Evolutionary conservation across 305 asterid genomes (phyloP).

Genomic region (Ilex paraguariensis): DNA sequence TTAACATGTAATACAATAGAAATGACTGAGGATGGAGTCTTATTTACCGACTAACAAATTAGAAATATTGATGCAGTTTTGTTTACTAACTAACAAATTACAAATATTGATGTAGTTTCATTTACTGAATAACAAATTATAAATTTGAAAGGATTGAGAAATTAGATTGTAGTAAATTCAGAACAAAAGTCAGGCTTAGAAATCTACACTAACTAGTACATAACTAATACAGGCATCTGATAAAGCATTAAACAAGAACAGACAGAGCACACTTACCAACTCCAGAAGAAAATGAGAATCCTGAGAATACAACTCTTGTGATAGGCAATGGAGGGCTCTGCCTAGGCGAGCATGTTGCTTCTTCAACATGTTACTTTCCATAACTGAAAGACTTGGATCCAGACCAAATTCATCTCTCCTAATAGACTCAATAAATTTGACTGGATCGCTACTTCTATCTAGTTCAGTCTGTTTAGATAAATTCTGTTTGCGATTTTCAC

Average conservation of each 20-base stretch:
- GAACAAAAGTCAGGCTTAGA: no score
- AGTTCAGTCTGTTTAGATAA: conserved; percentile 6
- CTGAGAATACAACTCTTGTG: conserved; percentile 94
- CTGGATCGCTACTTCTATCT: conserved; percentile 37
- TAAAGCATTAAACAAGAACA: no score
- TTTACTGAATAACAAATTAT: no score
- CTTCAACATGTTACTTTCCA: conserved; percentile 67
- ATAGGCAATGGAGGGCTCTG: conserved; percentile 96
- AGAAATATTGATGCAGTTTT: no score
- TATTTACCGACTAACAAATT: no score
- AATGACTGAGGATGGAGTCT: no score
- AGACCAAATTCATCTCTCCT: conserved; percentile 89
- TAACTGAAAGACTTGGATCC: conserved; percentile 47
- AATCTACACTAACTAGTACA: neutral
- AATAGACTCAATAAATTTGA: conserved; percentile 58
- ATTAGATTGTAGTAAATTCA: no score
- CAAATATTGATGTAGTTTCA: no score
- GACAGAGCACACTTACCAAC: conserved; percentile 47
- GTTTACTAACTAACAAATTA: no score
- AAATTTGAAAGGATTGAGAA: no score
- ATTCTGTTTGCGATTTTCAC: conserved; percentile 14
- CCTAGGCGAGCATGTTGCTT: conserved; percentile 98
- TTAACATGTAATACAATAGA: no score
- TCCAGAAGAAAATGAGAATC: conserved; percentile 97
- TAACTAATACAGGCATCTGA: neutral